Conservation (phyloP, 371 early-diverging fungal genomes). For the Mucor sp. region DNA sequence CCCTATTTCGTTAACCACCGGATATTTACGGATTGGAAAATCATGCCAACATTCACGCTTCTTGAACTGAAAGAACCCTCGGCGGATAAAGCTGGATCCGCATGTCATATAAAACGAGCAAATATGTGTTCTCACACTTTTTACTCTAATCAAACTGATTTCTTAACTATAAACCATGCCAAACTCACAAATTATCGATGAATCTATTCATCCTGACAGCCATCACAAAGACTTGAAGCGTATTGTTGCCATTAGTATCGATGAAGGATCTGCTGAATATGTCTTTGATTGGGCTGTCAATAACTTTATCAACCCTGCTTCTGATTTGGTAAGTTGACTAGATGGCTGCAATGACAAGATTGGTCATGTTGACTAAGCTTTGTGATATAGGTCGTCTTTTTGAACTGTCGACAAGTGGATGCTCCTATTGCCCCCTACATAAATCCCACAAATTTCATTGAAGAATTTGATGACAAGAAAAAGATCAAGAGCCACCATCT, state of each 20-base stretch:
- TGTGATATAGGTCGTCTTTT: constrained; percentile 10
- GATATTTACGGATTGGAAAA: constrained; percentile 1
- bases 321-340: constrained; percentile 18
- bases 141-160: background rate
- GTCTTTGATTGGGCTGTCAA: constrained; percentile 28
- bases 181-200: constrained; percentile 12
- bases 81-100: constrained; percentile 4
- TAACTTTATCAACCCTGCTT: constrained; percentile 21
- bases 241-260: constrained; percentile 24
- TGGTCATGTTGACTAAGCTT: background rate
- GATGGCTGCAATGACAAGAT: background rate
- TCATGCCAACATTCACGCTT: background rate
- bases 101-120: background rate
- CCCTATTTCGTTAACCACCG: background rate
- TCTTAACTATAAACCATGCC: constrained; percentile 8
- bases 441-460: constrained; percentile 14
- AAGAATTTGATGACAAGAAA: constrained; percentile 21
- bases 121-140: background rate
- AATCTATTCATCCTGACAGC: constrained; percentile 9
- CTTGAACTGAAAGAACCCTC: background rate
- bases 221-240: constrained; percentile 11
- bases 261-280: constrained; percentile 26
- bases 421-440: constrained; percentile 23
- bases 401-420: constrained; percentile 20
- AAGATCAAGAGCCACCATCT: constrained; percentile 24